Evolutionary conservation across 2,329 filamentous ascomycete species (phyloP).

Genomic region (Fusarium algeriense): DNA sequence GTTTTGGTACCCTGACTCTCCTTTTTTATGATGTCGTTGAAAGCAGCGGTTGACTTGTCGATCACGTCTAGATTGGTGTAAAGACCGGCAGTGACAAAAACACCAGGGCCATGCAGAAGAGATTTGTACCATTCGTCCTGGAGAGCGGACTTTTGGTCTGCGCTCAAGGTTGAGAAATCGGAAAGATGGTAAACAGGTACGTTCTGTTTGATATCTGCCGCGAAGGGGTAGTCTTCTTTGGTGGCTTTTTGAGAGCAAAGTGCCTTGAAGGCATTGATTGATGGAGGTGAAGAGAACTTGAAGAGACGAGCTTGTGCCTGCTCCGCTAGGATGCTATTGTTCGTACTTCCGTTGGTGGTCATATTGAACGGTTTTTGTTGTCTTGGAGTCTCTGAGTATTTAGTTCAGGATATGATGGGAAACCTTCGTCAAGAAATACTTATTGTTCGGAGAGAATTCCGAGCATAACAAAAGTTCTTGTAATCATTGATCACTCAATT

Average conservation of each 20-base stretch:
- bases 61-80: slow-evolving; percentile 59
- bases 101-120: slow-evolving; percentile 68
- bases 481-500: background rate
- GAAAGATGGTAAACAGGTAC: slow-evolving; percentile 68
- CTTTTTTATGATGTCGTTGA: slow-evolving; percentile 60
- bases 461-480: background rate
- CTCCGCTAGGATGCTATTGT: slow-evolving; percentile 5
- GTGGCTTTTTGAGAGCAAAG: slow-evolving; percentile 58
- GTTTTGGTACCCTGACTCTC: slow-evolving; percentile 53
- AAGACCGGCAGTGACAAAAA: slow-evolving; percentile 68
- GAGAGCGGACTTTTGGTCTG: slow-evolving; percentile 52
- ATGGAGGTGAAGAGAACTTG: slow-evolving; percentile 48
- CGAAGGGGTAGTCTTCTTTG: slow-evolving; percentile 60
- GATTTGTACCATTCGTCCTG: slow-evolving; percentile 73
- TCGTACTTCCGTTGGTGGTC: slow-evolving; percentile 6
- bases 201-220: slow-evolving; percentile 59
- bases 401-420: background rate
- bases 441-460: slow-evolving; percentile 7
- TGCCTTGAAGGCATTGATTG: slow-evolving; percentile 58
- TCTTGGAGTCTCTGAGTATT: background rate
- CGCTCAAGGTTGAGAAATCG: slow-evolving; percentile 47
- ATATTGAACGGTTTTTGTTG: background rate
- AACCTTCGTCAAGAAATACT: slow-evolving; percentile 1
- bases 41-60: slow-evolving; percentile 60
- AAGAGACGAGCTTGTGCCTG: slow-evolving; percentile 41